Percentiles rank a stretch among this genome's conserved stretches.
These are phyloP conservation scores for Canavalia ensiformis DNA, from an alignment of 306 rosid species.

Conservation along the genomic window DNA sequence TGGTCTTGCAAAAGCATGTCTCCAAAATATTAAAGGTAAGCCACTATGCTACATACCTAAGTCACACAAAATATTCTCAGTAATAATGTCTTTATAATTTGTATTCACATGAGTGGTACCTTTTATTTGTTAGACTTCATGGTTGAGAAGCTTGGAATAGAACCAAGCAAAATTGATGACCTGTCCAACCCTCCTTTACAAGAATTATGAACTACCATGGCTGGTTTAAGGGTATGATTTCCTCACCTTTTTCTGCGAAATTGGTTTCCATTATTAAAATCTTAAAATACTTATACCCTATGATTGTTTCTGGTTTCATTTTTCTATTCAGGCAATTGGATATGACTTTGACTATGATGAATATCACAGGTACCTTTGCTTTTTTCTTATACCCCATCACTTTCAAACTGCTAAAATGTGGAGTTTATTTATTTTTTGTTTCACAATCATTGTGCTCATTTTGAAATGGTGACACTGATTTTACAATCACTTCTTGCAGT, in stretches of 20 bases:
- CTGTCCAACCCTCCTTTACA: slow-evolving; percentile 82
- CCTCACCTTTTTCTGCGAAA: slow-evolving; percentile 9
- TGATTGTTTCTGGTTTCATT: slow-evolving; percentile 37
- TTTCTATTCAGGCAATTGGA: slow-evolving; percentile 79
- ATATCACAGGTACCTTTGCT: slow-evolving; percentile 75
- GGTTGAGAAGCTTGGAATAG: slow-evolving; percentile 89
- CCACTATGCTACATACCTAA: background rate
- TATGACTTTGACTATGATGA: slow-evolving; percentile 98
- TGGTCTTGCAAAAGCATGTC: slow-evolving; percentile 76
- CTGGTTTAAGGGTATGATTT: slow-evolving; percentile 92
- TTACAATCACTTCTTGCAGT: slow-evolving; percentile 46
- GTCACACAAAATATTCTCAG: background rate
- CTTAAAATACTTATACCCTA: background rate
- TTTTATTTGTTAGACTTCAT: slow-evolving; percentile 68
- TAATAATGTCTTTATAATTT: slow-evolving; percentile 5
- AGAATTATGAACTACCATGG: slow-evolving; percentile 95
- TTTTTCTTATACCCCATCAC: slow-evolving; percentile 22
- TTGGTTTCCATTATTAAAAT: slow-evolving; percentile 9
- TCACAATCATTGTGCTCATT: background rate
- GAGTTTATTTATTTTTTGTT: background rate
- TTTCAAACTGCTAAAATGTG: slow-evolving; percentile 27
- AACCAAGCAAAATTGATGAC: slow-evolving; percentile 70
- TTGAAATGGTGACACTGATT: slow-evolving; percentile 35
- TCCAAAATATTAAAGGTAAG: slow-evolving; percentile 79
- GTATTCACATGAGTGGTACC: slow-evolving; percentile 29